Conservation (phyloP, 176 grass and related monocot species). For the Musa beccarii region DNA sequence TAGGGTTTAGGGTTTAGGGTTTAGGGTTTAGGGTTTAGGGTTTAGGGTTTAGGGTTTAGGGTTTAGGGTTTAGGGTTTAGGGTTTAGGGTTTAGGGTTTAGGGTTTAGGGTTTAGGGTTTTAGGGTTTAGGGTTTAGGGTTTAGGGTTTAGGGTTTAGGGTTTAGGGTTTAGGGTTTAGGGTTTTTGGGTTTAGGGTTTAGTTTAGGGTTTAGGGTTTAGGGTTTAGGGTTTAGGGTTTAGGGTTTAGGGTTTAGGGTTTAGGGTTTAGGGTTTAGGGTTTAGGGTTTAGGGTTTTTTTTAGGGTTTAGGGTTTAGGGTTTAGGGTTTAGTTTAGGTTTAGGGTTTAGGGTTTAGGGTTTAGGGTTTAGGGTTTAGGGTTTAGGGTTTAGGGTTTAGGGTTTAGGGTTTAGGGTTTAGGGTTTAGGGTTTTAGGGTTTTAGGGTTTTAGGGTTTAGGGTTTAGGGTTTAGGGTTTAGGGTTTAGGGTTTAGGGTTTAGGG, state of each 20-base stretch:
- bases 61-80: constrained; percentile 13
- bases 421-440: background rate
- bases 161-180: background rate
- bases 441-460: no score
- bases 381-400: constrained; percentile 12
- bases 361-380: constrained; percentile 12
- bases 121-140: constrained; percentile 1
- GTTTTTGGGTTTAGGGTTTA: background rate
- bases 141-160: background rate
- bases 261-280: background rate
- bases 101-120: constrained; percentile 7
- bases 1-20: constrained; percentile 2
- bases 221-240: background rate
- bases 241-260: background rate
- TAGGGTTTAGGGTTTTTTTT: background rate
- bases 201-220: no score
- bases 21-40: constrained; percentile 12
- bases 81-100: constrained; percentile 13
- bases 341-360: constrained; percentile 12
- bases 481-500: constrained; percentile 1
- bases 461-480: background rate
- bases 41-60: constrained; percentile 13
- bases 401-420: constrained; percentile 8
- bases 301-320: background rate
- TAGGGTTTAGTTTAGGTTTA: constrained; percentile 4